Conservation (phyloP, 768 basidiomycete species). For the Macrolepiota dolichaula region DNA sequence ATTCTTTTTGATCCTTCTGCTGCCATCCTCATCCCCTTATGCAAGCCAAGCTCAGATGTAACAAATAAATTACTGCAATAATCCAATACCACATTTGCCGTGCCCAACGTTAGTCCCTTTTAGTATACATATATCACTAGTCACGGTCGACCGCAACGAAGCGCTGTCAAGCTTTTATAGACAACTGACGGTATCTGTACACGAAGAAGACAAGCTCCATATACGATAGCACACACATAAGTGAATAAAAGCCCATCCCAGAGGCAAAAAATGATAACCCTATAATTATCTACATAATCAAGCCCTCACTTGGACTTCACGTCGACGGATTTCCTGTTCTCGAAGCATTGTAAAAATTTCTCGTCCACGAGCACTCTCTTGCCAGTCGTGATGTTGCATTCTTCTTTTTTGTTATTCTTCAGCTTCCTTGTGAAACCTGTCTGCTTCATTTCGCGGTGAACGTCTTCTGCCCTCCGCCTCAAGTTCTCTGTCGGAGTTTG, state of each 20-base stretch:
- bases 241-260: neutral
- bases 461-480: neutral
- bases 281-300: constrained; percentile 6
- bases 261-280: neutral
- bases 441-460: neutral
- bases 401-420: neutral
- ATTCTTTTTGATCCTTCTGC: neutral
- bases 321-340: neutral
- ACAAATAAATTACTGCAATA: neutral
- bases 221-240: too few species aligned
- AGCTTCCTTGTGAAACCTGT: neutral
- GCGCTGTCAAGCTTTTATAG: too few species aligned
- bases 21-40: neutral
- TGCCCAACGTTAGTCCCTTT: neutral
- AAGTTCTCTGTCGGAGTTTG: neutral
- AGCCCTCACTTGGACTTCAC: neutral
- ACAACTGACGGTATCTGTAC: too few species aligned
- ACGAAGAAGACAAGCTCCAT: too few species aligned
- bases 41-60: neutral
- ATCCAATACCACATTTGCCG: neutral
- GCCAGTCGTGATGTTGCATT: neutral
- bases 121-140: neutral
- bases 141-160: too few species aligned
- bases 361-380: neutral
- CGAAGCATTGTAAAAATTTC: neutral